These are phyloP conservation scores for Cladorrhinum samala DNA, from an alignment of 495 filamentous ascomycete genomes.

Conservation along the genomic window DNA sequence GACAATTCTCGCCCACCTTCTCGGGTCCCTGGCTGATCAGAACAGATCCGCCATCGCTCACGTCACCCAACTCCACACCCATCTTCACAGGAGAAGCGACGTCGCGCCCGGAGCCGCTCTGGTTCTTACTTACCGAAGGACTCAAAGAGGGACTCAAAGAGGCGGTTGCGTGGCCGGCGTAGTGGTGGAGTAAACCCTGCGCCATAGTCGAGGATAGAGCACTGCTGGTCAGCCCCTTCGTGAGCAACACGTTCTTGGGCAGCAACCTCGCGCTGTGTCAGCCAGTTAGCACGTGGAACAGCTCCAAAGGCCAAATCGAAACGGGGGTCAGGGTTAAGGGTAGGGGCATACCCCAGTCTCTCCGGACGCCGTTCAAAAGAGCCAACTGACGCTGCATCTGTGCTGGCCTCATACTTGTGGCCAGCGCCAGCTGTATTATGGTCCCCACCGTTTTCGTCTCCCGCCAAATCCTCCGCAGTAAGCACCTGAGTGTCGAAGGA, in stretches of 20 bases:
- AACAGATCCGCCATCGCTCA: conserved; percentile 16
- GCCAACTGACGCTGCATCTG: conserved; percentile 11
- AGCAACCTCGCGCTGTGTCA: conserved; percentile 16
- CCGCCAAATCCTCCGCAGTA: conserved; percentile 12
- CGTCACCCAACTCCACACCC: conserved; percentile 17
- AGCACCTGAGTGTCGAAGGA: conserved; percentile 21
- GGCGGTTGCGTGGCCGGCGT: conserved; percentile 35
- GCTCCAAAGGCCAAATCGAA: not conserved
- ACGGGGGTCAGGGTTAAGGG: not conserved
- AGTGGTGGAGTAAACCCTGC: conserved; percentile 42
- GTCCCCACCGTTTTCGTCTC: not conserved
- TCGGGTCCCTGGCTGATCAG: conserved; percentile 20
- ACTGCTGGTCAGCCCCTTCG: conserved; percentile 38
- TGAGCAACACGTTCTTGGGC: conserved; percentile 39
- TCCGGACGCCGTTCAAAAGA: conserved; percentile 20
- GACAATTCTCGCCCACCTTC: conserved; percentile 39
- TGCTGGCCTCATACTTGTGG: conserved; percentile 14
- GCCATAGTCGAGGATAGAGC: conserved; percentile 42
- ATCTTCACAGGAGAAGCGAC: conserved; percentile 22
- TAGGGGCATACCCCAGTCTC: conserved; percentile 17
- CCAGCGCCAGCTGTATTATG: conserved; percentile 1
- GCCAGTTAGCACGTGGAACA: conserved; percentile 3
- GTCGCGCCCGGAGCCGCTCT: conserved; percentile 12
- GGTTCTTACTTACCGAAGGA: conserved; percentile 31
- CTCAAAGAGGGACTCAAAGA: conserved; percentile 40